Percentiles rank a stretch among this genome's conserved stretches.
Evolutionary conservation across 2,329 filamentous ascomycete species (phyloP).

Genomic region (Ophiostoma ips): DNA sequence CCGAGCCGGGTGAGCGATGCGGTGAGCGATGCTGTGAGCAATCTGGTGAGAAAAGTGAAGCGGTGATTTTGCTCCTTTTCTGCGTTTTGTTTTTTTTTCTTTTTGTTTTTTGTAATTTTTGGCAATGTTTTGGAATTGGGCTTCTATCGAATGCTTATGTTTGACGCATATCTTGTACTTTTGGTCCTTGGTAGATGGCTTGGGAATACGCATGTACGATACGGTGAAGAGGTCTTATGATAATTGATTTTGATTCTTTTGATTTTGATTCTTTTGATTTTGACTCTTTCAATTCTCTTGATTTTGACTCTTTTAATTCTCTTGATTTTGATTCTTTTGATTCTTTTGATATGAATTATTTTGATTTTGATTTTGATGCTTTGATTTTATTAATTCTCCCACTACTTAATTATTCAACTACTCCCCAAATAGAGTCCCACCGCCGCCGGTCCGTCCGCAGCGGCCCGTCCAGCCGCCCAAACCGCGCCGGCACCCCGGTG

Average conservation of each 20-base stretch:
- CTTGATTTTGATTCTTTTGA: neutral
- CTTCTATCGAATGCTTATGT: no score
- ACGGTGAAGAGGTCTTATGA: no score
- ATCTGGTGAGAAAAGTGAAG: conserved; percentile 2
- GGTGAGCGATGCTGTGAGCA: conserved; percentile 5
- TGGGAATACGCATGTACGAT: no score
- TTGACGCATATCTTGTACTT: neutral
- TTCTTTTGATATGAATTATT: no score
- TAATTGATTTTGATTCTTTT: neutral
- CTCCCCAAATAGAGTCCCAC: conserved; percentile 55
- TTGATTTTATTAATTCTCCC: neutral
- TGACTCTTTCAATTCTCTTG: no score
- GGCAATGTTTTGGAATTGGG: neutral
- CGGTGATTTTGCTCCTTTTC: neutral
- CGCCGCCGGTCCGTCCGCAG: conserved; percentile 40
- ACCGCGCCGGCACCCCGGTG: conserved; percentile 43
- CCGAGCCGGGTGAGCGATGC: conserved; percentile 18
- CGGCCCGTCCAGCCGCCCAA: conserved; percentile 49
- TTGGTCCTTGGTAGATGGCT: neutral
- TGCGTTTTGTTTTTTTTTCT: neutral
- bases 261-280: neutral
- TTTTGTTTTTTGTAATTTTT: neutral
- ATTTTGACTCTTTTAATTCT: neutral
- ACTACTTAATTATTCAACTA: neutral
- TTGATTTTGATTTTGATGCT: conserved; percentile 1